These are phyloP conservation scores for Gryganskiella cystojenkinii DNA, from an alignment of 192 early-diverging fungal species.

Conservation along the genomic window DNA sequence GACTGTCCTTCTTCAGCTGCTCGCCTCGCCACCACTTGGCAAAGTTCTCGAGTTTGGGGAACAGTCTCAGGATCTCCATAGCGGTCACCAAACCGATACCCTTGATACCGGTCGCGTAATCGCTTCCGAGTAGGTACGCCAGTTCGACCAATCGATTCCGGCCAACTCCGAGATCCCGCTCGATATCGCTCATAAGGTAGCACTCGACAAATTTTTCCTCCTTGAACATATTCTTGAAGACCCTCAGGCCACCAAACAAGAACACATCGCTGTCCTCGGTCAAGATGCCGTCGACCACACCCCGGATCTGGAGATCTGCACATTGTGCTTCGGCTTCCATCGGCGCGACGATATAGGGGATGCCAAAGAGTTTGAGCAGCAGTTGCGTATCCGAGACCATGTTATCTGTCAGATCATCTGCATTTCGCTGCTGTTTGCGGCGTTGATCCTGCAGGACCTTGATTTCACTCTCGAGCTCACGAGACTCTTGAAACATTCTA, in stretches of 20 bases:
- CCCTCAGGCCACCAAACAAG: constrained; percentile 83
- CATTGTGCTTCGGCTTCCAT: constrained; percentile 99
- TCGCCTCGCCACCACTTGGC: constrained; percentile 68
- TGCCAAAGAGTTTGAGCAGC: constrained; percentile 89
- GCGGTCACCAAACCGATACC: constrained; percentile 90
- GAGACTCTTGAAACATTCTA: constrained; percentile 55
- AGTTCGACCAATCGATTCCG: constrained; percentile 82
- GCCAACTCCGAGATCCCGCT: constrained; percentile 72
- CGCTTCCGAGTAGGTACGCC: constrained; percentile 94
- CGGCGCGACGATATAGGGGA: constrained; percentile 92
- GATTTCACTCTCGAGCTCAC: constrained; percentile 65
- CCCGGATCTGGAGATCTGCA: constrained; percentile 68
- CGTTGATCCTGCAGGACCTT: constrained; percentile 58
- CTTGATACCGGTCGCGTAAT: constrained; percentile 92
- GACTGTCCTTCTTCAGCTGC: constrained; percentile 54
- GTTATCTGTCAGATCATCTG: constrained; percentile 70
- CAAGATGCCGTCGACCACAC: constrained; percentile 92
- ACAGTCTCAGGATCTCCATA: constrained; percentile 90
- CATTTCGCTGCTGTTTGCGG: constrained; percentile 65
- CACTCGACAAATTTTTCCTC: constrained; percentile 89
- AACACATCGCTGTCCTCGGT: constrained; percentile 99
- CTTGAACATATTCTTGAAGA: constrained; percentile 96
- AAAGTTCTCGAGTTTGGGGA: constrained; percentile 66
- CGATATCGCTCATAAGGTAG: constrained; percentile 75
- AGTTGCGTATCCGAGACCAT: constrained; percentile 82